Evolutionary conservation across 1,284 basidiomycete genomes (phyloP).

Genomic region (Naganishia liquefaciens): DNA sequence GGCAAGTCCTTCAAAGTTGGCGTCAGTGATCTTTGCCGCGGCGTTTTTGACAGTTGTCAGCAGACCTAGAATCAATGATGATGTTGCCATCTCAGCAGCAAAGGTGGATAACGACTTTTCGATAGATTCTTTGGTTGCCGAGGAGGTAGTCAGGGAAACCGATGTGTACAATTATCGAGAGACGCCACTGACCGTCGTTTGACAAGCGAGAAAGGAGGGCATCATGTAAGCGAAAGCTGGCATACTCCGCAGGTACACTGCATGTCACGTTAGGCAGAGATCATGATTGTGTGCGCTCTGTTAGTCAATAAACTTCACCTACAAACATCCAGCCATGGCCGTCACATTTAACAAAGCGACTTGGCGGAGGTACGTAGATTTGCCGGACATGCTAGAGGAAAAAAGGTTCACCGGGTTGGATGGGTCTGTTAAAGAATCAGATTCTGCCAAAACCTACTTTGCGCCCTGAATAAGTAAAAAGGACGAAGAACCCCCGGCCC

Average conservation of each 20-base stretch:
- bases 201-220: constrained; percentile 80
- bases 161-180: not conserved
- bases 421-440: not conserved
- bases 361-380: constrained; percentile 88
- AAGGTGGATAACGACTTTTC: constrained; percentile 88
- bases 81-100: constrained; percentile 85
- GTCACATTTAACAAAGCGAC: constrained; percentile 79
- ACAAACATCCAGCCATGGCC: constrained; percentile 84
- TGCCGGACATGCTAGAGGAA: constrained; percentile 74
- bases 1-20: constrained; percentile 63
- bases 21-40: not conserved
- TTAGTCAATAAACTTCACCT: constrained; percentile 31
- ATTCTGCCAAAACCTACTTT: constrained; percentile 62
- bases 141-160: constrained; percentile 29
- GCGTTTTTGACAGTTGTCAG: not conserved
- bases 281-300: not conserved
- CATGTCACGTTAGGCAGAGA: not conserved
- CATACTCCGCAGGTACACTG: constrained; percentile 82
- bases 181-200: constrained; percentile 63
- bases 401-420: constrained; percentile 25
- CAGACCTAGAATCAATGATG: constrained; percentile 79
- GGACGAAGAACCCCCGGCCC: constrained; percentile 66
- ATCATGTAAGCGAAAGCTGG: constrained; percentile 79
- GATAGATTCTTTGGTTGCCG: constrained; percentile 55
- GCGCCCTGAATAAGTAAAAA: constrained; percentile 89